A percentile compares a stretch with the other conserved stretches of the same genome.
Evolutionary conservation across 179 eudicot species (phyloP).

Genomic region (Beta corolliflora): DNA sequence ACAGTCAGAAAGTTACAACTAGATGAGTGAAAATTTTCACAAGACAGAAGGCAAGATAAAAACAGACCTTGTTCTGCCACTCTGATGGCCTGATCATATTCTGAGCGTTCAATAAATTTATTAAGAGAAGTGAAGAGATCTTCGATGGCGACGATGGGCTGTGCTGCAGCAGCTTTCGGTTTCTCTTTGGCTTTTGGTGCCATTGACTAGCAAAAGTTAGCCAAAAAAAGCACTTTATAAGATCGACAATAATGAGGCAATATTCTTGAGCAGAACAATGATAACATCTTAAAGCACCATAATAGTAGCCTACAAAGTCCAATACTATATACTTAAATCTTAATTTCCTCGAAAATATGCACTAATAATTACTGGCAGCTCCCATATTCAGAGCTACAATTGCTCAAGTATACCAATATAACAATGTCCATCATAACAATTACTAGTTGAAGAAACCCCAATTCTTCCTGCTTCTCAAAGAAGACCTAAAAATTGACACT

Average conservation of each 20-base stretch:
- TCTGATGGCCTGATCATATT: slow-evolving; percentile 58
- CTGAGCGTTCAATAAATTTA: slow-evolving; percentile 54
- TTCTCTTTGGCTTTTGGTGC: slow-evolving; percentile 73
- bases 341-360: too few species aligned
- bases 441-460: too few species aligned
- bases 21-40: neutral
- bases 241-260: neutral
- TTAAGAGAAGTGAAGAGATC: slow-evolving; percentile 78
- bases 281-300: neutral
- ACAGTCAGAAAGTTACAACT: neutral
- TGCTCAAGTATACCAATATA: too few species aligned
- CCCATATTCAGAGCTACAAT: too few species aligned
- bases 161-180: slow-evolving; percentile 41
- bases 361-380: too few species aligned
- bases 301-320: too few species aligned
- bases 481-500: too few species aligned
- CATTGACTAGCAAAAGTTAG: slow-evolving; percentile 35
- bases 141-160: slow-evolving; percentile 56
- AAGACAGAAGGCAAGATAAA: neutral
- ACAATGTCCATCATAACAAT: too few species aligned
- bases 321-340: too few species aligned
- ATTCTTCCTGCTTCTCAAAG: too few species aligned
- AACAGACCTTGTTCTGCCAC: slow-evolving; percentile 69
- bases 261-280: neutral
- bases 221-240: neutral